phyloP scores from a whole-genome alignment of 2,329 filamentous ascomycete genomes.

The Hypomyces rosellus region DNA sequence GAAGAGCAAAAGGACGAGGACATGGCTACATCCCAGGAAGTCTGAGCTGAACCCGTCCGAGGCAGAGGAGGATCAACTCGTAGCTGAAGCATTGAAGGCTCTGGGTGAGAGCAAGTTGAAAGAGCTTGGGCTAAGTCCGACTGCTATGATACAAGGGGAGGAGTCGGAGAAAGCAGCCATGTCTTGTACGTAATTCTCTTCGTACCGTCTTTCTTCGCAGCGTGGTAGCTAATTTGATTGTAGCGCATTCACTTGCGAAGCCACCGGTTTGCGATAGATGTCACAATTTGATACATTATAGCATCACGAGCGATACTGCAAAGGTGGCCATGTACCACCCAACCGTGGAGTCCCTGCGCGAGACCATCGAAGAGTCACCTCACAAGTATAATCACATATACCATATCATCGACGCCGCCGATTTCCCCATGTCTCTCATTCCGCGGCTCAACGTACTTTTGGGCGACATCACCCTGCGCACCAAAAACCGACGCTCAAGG shows the following conservation, averaged over 20 bases:
- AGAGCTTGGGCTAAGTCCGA: slow-evolving; percentile 40
- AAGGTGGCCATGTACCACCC: slow-evolving; percentile 68
- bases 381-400: slow-evolving; percentile 92
- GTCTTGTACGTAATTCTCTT: slow-evolving; percentile 3
- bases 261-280: slow-evolving; percentile 78
- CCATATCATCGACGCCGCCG: slow-evolving; percentile 88
- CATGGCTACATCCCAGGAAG: slow-evolving; percentile 32
- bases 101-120: slow-evolving; percentile 37
- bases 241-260: slow-evolving; percentile 21
- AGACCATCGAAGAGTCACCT: slow-evolving; percentile 82
- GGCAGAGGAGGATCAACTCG: slow-evolving; percentile 39
- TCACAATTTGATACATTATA: slow-evolving; percentile 73
- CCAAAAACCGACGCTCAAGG: slow-evolving; percentile 72
- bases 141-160: slow-evolving; percentile 28
- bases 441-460: slow-evolving; percentile 68
- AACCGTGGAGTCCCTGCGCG: slow-evolving; percentile 69
- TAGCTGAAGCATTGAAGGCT: slow-evolving; percentile 38
- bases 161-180: slow-evolving; percentile 14
- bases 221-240: slow-evolving; percentile 3
- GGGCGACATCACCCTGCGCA: slow-evolving; percentile 65
- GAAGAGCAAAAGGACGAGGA: slow-evolving; percentile 43
- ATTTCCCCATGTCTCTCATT: slow-evolving; percentile 91
- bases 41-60: slow-evolving; percentile 13
- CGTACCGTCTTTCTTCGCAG: slow-evolving; percentile 1
- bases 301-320: slow-evolving; percentile 42